These are phyloP conservation scores for Fallopia convolvulus DNA, from an alignment of 148 eudicot species.

Conservation along the genomic window DNA sequence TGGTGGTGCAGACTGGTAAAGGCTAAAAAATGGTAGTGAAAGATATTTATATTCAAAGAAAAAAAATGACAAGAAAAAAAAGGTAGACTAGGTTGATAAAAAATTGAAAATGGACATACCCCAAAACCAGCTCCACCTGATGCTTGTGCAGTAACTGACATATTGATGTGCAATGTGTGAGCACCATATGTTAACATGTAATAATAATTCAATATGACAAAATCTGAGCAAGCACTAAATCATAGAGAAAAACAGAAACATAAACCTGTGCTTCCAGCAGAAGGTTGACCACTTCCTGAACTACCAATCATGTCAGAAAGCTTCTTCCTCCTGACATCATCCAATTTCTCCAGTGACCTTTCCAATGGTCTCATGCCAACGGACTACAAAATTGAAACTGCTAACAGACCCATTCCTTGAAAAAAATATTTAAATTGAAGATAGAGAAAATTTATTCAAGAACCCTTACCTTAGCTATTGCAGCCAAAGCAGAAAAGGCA, in stretches of 20 bases:
- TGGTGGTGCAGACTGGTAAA: background rate
- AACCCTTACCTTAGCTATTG: conserved; percentile 67
- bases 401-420: background rate
- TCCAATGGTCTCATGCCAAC: conserved; percentile 99
- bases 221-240: background rate
- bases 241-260: conserved; percentile 10
- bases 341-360: conserved; percentile 93
- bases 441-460: background rate
- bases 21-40: background rate
- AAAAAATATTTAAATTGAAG: background rate
- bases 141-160: conserved; percentile 43
- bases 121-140: conserved; percentile 51
- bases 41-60: background rate
- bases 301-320: conserved; percentile 94
- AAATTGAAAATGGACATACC: conserved; percentile 37
- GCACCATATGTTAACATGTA: conserved; percentile 5
- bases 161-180: background rate
- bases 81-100: background rate
- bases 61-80: background rate
- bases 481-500: conserved; percentile 91
- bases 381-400: conserved; percentile 31
- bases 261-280: conserved; percentile 55
- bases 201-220: background rate
- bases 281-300: conserved; percentile 44
- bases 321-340: conserved; percentile 88